These are phyloP conservation scores for Prototheca wickerhamii DNA, from an alignment of 163 green algal genomes.

Conservation along the genomic window DNA sequence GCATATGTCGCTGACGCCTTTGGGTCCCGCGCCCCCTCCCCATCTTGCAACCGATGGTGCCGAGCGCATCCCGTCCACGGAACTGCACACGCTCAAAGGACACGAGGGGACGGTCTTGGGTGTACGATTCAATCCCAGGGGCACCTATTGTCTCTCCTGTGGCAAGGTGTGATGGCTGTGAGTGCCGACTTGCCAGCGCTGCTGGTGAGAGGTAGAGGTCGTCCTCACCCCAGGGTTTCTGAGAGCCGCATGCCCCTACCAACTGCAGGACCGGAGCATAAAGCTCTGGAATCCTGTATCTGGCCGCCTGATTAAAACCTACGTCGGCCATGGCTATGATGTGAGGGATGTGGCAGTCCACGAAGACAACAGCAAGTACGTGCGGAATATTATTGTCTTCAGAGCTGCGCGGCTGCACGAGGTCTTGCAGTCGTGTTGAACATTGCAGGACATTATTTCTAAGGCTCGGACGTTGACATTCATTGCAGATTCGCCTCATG, in stretches of 20 bases:
- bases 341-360: conserved; percentile 60
- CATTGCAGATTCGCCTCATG: conserved; percentile 68
- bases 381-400: too few species aligned
- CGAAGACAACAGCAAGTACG: conserved; percentile 71
- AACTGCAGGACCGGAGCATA: conserved; percentile 65
- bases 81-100: conserved; percentile 31
- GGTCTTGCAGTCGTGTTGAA: background rate
- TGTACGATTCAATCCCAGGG: conserved; percentile 72
- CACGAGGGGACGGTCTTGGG: conserved; percentile 80
- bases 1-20: background rate
- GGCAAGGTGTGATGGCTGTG: conserved; percentile 68
- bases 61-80: conserved; percentile 22
- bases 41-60: conserved; percentile 7
- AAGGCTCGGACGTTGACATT: background rate
- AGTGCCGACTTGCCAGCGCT: too few species aligned
- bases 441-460: background rate
- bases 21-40: conserved; percentile 9
- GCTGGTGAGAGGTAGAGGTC: too few species aligned
- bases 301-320: conserved; percentile 67
- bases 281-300: conserved; percentile 76
- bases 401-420: background rate
- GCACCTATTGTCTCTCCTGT: conserved; percentile 76
- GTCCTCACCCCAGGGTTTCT: too few species aligned
- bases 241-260: background rate
- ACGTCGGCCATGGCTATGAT: conserved; percentile 57